Evolutionary conservation across 768 basidiomycete genomes (phyloP), one percentile per base, ranked within the genome.

Genomic region (Mycena vulgaris): DNA sequence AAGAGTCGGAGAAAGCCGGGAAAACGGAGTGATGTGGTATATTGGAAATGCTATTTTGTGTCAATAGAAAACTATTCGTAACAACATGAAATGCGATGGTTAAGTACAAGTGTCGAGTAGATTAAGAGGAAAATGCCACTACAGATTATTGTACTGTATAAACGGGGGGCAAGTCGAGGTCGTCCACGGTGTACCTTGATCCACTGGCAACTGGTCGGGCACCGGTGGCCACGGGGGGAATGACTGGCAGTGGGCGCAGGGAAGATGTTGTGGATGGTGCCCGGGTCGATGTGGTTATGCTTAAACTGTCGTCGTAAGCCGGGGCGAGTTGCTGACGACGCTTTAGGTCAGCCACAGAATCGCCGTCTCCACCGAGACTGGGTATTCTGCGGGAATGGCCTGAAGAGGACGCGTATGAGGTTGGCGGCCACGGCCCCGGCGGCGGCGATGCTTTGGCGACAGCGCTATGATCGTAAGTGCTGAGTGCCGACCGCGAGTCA

Each of bases 71-170:
- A 37, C n/a, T 48, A 37, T 45, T 37, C 55, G 11, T 51, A 17
- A 33, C 42, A 45, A 35, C 9, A 48, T 39, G 49, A 52, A 17
- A 27, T 39, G 39, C 37, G 11, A 19, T 39, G 42, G 30, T 47
- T 23, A 37, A 58, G 42, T 58, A 64, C 56, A 69, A 55, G 40
- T 63, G 60, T 55, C 28, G 23, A 21, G 30, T 63, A 21, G 14
- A 69, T 58, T 63, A 63, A 59, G 21, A 37, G 21, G 31, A 30
- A 60, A 13, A 35, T 13, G 33, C 33, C 5, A 25, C 17, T 58
- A 61, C 39, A 68, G 31, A 72, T 72, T 68, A 72, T 52, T 53
- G 28, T 60, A 69, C 39, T 55, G 67, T 68, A 72, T 72, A 72
- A 10, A 68, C 71, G 5, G 71, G 71, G 0, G 67, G 71, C 19